A percentile compares a stretch with the other conserved stretches of the same genome.
Evolutionary conservation across 345 rosid species (phyloP).

Genomic region (Sisymbrium irio): DNA sequence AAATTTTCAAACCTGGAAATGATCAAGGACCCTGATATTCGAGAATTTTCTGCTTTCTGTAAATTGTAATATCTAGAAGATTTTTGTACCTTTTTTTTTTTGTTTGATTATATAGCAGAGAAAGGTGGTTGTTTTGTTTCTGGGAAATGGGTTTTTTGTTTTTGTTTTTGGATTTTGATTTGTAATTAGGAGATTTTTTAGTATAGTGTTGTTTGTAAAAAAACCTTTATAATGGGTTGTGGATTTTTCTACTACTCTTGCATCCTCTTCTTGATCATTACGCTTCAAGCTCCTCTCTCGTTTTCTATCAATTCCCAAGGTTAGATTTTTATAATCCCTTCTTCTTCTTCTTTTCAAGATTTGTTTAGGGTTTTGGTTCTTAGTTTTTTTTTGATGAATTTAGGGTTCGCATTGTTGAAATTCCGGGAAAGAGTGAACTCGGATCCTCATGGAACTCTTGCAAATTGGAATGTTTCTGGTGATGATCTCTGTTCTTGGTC

Average conservation of each 20-base stretch:
- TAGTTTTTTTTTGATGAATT: slow-evolving; percentile 30
- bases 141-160: slow-evolving; percentile 14
- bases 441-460: slow-evolving; percentile 66
- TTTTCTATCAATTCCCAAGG: slow-evolving; percentile 62
- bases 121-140: background rate
- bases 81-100: background rate
- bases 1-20: slow-evolving; percentile 25
- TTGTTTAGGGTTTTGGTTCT: slow-evolving; percentile 18
- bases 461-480: slow-evolving; percentile 56
- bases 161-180: slow-evolving; percentile 29
- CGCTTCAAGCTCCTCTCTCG: slow-evolving; percentile 46
- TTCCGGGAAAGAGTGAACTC: slow-evolving; percentile 53
- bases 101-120: too few species aligned
- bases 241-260: slow-evolving; percentile 50
- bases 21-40: slow-evolving; percentile 64
- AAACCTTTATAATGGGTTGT: slow-evolving; percentile 52
- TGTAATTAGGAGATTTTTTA: slow-evolving; percentile 35
- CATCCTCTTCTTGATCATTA: slow-evolving; percentile 47
- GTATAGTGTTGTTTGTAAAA: slow-evolving; percentile 37
- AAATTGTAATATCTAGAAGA: slow-evolving; percentile 23
- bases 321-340: slow-evolving; percentile 17
- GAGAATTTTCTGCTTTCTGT: slow-evolving; percentile 25
- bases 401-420: slow-evolving; percentile 66
- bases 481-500: slow-evolving; percentile 67
- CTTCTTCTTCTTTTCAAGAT: background rate